Conservation (phyloP, 352 stramenopile species). For the Globisporangium paddicum region DNA sequence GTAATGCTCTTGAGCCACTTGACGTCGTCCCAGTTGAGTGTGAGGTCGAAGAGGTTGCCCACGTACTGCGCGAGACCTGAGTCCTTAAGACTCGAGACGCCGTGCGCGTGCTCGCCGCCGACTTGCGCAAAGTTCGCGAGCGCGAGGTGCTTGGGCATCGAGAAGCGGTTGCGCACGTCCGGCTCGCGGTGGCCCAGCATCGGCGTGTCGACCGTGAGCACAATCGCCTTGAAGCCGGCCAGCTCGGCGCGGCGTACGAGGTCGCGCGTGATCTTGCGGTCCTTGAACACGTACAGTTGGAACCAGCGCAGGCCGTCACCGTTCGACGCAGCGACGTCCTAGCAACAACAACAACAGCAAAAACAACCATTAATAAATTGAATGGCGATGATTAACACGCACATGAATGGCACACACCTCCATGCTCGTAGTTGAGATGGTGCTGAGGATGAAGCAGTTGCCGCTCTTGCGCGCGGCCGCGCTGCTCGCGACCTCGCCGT, state of each 20-base stretch:
- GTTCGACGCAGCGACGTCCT: slow-evolving; percentile 58
- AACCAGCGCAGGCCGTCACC: slow-evolving; percentile 89
- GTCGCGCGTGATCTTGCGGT: slow-evolving; percentile 87
- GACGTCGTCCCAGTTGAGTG: slow-evolving; percentile 92
- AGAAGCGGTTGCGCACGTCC: slow-evolving; percentile 93
- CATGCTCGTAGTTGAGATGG: slow-evolving; percentile 89
- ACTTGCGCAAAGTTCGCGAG: slow-evolving; percentile 40
- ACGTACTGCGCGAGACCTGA: slow-evolving; percentile 50
- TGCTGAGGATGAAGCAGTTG: slow-evolving; percentile 91
- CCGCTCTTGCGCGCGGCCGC: slow-evolving; percentile 78
- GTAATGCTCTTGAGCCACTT: slow-evolving; percentile 91
- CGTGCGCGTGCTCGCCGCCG: slow-evolving; percentile 57
- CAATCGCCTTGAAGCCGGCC: slow-evolving; percentile 94
- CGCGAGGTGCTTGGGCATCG: slow-evolving; percentile 67
- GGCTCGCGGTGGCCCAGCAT: slow-evolving; percentile 94
- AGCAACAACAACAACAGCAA: background rate
- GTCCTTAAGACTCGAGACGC: slow-evolving; percentile 45
- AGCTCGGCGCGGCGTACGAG: slow-evolving; percentile 88
- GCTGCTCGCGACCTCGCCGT: slow-evolving; percentile 89
- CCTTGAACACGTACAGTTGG: slow-evolving; percentile 97
- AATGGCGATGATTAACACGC: too few relatives aligned
- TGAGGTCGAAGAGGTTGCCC: slow-evolving; percentile 90
- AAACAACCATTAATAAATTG: background rate
- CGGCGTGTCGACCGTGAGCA: slow-evolving; percentile 95
- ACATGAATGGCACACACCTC: slow-evolving; percentile 32